phyloP scores from a whole-genome alignment of 2,329 filamentous ascomycete genomes.

The Westerdykella ornata region DNA sequence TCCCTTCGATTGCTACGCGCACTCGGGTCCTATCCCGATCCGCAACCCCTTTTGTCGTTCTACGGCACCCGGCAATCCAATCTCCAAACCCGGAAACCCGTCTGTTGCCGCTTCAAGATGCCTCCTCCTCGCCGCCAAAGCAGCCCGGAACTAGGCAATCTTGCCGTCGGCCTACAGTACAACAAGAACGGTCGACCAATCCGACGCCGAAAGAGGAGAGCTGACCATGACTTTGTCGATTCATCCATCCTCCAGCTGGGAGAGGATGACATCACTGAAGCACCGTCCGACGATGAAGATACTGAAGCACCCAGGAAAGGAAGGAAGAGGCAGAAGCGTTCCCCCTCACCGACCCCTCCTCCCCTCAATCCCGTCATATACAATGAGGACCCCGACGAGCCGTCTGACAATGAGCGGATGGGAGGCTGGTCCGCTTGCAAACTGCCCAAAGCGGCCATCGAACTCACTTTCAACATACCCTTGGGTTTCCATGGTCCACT shows the following conservation, averaged over 20 bases:
- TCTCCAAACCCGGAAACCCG: too few relatives aligned
- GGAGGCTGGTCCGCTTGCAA: constrained; percentile 10
- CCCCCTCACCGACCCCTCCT: constrained; percentile 33
- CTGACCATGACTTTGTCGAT: constrained; percentile 37
- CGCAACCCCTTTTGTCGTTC: too few relatives aligned
- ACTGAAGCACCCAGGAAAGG: constrained; percentile 20
- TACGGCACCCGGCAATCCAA: too few relatives aligned
- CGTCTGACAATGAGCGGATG: constrained; percentile 24
- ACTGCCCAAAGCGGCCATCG: constrained; percentile 23
- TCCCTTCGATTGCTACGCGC: too few relatives aligned
- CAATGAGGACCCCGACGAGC: constrained; percentile 21
- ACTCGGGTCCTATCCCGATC: too few relatives aligned
- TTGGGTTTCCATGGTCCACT: constrained; percentile 42
- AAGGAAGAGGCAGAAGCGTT: constrained; percentile 32
- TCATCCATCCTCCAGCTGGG: constrained; percentile 31
- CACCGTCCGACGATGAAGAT: constrained; percentile 28
- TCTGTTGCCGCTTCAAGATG: not conserved
- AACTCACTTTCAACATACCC: constrained; percentile 44
- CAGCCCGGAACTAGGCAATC: constrained; percentile 29
- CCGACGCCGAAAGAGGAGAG: constrained; percentile 34
- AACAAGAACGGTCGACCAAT: constrained; percentile 42
- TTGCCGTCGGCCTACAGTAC: constrained; percentile 26
- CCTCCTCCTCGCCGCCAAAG: constrained; percentile 1
- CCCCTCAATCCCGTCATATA: constrained; percentile 29
- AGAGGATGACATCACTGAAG: constrained; percentile 23